Conservation (phyloP, 306 rosid species). For the Oemleria cerasiformis region DNA sequence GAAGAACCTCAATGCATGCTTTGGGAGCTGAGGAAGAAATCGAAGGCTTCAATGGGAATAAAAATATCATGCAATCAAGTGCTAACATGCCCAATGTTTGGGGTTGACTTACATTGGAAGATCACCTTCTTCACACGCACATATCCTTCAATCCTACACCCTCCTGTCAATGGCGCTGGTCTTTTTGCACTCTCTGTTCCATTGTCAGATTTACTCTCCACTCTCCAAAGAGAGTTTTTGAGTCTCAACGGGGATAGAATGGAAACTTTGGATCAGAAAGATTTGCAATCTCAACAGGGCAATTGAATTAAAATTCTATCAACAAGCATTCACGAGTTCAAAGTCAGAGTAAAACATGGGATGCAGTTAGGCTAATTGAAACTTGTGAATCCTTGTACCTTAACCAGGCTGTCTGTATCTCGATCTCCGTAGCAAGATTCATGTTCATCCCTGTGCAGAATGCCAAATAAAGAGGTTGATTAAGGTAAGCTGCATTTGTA, state of each 20-base stretch:
- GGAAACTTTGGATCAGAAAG: slow-evolving; percentile 27
- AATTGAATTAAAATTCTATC: slow-evolving; percentile 14
- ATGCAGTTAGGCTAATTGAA: slow-evolving; percentile 21
- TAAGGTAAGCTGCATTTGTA: background rate
- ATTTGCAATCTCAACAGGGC: slow-evolving; percentile 23
- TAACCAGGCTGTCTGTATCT: slow-evolving; percentile 77
- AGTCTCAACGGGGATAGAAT: slow-evolving; percentile 52
- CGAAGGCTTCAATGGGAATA: background rate
- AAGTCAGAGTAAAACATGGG: slow-evolving; percentile 12
- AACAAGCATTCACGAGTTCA: slow-evolving; percentile 1
- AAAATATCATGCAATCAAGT: background rate
- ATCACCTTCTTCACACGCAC: slow-evolving; percentile 91
- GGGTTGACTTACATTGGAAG: background rate
- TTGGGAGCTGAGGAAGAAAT: background rate
- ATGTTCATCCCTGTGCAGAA: slow-evolving; percentile 63
- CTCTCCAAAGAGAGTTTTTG: slow-evolving; percentile 45
- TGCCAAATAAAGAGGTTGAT: slow-evolving; percentile 8
- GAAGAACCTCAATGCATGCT: background rate
- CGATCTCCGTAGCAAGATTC: slow-evolving; percentile 93
- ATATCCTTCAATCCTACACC: slow-evolving; percentile 85
- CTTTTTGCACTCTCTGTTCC: slow-evolving; percentile 47
- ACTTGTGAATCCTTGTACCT: slow-evolving; percentile 44
- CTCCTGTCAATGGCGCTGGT: slow-evolving; percentile 85
- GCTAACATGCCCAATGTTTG: background rate
- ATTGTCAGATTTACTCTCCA: slow-evolving; percentile 59